Evolutionary conservation across 2,329 filamentous ascomycete genomes (phyloP), one percentile per base, ranked within the genome.

Genomic region (Aspergillus novofumigatus): DNA sequence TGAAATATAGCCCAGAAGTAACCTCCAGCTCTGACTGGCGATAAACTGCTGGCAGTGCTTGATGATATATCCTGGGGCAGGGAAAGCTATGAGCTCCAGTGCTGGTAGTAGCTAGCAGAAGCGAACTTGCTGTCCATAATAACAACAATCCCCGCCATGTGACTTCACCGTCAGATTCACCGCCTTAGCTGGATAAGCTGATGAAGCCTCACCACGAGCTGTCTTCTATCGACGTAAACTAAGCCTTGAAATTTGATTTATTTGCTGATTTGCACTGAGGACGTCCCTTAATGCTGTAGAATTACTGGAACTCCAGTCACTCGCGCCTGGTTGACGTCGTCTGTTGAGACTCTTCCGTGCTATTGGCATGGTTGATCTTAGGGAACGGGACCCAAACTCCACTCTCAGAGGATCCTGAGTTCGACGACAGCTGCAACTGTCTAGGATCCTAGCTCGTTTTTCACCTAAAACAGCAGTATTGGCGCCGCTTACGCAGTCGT

Each of bases 91-190:
- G 9, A 25, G 23, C 23, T 14, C 26, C 23, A 3, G 11, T 26
- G 21, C 44, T 25, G 44, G 5, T 23, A 25, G 23, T 10, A 23
- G 32, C 14, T 17, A 11, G 23, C 50, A 41, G 25, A 54, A 25
- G 45, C 56, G 42, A 23, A 2, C 44, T 47, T 47, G 44, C 21
- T 47, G 44, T 47, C 14, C 21, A 47, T 21, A 47, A 47, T 23
- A 26, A 47, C 44, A 52, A 49, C 28, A 53, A 32, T 57, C 63
- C 61, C 66, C 66, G 67, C 65, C 68, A 68, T 72, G 65, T 65
- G 69, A 68, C 66, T 64, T 69, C 67, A 69, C 65, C 65, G 65
- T 62, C 64, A 59, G 59, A 62, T 48, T 62, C 58, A 65, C 63
- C 63, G 63, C 61, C 60, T 61, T 58, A 29, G 28, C 42, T 44